These are phyloP conservation scores for Colletotrichum theobromicola DNA, from an alignment of 2,329 filamentous ascomycete species.

Conservation along the genomic window DNA sequence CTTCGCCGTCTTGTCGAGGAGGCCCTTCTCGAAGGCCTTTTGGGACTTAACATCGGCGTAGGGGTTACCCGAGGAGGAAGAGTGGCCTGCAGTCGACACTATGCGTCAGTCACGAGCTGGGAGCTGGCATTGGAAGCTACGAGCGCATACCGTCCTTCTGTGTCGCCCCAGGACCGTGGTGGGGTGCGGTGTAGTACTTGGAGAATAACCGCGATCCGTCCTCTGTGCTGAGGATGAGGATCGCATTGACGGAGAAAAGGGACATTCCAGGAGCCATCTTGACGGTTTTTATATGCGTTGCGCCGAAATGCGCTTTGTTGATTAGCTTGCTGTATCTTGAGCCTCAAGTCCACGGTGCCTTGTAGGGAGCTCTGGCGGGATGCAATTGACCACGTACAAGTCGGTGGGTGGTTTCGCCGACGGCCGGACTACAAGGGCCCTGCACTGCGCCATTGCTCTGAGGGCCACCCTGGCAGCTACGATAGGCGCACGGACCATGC, in stretches of 20 bases:
- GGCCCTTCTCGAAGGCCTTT: conserved; percentile 94
- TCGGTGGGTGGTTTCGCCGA: conserved; percentile 22
- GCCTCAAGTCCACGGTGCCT: conserved; percentile 19
- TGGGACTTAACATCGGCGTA: conserved; percentile 92
- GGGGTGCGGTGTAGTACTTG: conserved; percentile 74
- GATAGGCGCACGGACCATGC: conserved; percentile 1
- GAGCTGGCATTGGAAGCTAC: conserved; percentile 4
- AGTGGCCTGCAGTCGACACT: neutral
- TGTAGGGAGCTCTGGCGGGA: conserved; percentile 14
- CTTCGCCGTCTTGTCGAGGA: conserved; percentile 95
- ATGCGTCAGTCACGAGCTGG: neutral
- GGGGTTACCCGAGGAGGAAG: conserved; percentile 62
- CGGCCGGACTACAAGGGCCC: conserved; percentile 5
- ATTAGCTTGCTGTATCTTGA: neutral
- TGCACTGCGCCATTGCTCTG: neutral
- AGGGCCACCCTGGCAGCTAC: neutral
- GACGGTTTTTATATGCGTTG: conserved; percentile 20
- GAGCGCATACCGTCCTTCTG: conserved; percentile 27
- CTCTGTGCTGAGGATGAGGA: conserved; percentile 81
- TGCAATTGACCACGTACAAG: conserved; percentile 22
- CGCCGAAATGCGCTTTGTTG: conserved; percentile 14
- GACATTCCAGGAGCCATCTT: conserved; percentile 77
- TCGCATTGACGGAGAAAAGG: conserved; percentile 77
- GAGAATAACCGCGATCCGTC: conserved; percentile 91
- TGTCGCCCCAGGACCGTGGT: conserved; percentile 37